Evolutionary conservation across 345 rosid species (phyloP).

Genomic region (Moricandia arvensis): DNA sequence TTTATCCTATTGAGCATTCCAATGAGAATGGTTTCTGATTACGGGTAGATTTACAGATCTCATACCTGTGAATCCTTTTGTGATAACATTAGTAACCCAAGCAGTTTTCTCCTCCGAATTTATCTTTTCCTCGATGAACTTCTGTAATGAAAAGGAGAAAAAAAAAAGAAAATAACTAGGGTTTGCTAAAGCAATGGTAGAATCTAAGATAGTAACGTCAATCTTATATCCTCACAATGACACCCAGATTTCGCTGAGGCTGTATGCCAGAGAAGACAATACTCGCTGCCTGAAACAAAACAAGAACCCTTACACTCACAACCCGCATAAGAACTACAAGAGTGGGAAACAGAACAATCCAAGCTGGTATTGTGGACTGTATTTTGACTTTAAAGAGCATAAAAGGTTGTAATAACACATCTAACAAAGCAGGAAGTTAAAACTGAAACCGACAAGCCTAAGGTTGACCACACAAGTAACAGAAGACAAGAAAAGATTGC

Average conservation of each 20-base stretch:
- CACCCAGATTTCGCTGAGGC: constrained; percentile 67
- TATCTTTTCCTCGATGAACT: constrained; percentile 54
- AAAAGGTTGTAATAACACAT: not conserved
- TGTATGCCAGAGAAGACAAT: constrained; percentile 81
- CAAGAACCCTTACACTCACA: too few relatives aligned
- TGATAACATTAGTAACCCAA: constrained; percentile 56
- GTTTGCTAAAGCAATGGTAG: not conserved
- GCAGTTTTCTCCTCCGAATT: constrained; percentile 46
- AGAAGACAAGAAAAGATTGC: not conserved
- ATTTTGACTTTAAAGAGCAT: not conserved
- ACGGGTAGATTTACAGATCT: not conserved
- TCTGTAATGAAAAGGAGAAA: constrained; percentile 33
- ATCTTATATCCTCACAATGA: constrained; percentile 47
- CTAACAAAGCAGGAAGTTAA: not conserved
- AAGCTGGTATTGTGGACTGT: too few relatives aligned
- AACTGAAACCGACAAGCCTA: not conserved
- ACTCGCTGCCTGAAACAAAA: constrained; percentile 56
- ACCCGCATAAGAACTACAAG: too few relatives aligned
- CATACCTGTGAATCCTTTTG: constrained; percentile 74
- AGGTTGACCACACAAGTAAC: not conserved
- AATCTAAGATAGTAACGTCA: not conserved
- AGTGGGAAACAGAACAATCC: too few relatives aligned
- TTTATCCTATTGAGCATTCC: not conserved
- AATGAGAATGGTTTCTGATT: not conserved
- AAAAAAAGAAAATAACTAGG: not conserved